These are phyloP conservation scores for Hygrophoropsis aurantiaca DNA, from an alignment of 768 basidiomycete species.

Conservation along the genomic window DNA sequence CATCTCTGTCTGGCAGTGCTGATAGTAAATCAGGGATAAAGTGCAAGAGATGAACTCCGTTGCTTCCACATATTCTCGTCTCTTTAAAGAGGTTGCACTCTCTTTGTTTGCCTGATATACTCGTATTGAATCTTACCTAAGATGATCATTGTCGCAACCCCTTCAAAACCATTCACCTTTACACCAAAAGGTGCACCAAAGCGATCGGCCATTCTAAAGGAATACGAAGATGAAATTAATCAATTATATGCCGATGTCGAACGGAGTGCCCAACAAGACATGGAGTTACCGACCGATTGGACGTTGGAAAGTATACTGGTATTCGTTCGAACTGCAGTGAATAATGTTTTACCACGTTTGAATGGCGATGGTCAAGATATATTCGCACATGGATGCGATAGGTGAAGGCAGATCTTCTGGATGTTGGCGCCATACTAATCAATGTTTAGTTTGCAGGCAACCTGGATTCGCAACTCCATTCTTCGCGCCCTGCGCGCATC, in stretches of 20 bases:
- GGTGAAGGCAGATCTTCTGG: constrained; percentile 19
- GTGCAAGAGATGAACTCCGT: constrained; percentile 39
- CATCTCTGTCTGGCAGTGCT: too few species aligned
- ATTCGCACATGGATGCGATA: constrained; percentile 41
- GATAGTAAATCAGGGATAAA: constrained; percentile 30
- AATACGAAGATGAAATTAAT: constrained; percentile 43
- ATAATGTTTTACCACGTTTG: constrained; percentile 26
- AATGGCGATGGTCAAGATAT: constrained; percentile 36
- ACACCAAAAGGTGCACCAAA: constrained; percentile 42
- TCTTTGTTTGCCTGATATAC: background rate
- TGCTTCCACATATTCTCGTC: constrained; percentile 44
- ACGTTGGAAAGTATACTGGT: constrained; percentile 14
- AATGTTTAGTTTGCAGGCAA: constrained; percentile 32
- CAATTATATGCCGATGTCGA: constrained; percentile 34
- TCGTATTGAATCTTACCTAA: too few species aligned
- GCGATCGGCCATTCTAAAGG: constrained; percentile 35
- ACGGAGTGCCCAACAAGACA: constrained; percentile 27
- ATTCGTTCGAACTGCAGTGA: constrained; percentile 36
- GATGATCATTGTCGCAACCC: constrained; percentile 44
- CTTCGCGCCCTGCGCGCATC: constrained; percentile 7
- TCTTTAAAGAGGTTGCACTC: constrained; percentile 46
- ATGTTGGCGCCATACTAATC: background rate
- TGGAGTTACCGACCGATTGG: constrained; percentile 26
- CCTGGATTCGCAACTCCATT: constrained; percentile 38
- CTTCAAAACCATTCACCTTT: constrained; percentile 41